phyloP scores from a whole-genome alignment of 108 stramenopile genomes.

The Skeletonema tropicum region DNA sequence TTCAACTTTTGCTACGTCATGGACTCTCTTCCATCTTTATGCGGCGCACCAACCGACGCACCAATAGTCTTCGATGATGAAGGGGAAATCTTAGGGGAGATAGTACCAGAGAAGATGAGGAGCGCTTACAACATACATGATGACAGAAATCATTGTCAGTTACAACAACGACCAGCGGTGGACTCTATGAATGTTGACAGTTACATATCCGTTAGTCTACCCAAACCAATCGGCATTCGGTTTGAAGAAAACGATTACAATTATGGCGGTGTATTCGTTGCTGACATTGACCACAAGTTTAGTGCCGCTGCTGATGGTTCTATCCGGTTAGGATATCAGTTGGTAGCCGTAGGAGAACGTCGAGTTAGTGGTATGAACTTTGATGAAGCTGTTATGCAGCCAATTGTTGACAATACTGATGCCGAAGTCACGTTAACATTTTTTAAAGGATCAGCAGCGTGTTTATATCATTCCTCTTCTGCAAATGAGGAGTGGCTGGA shows the following conservation, averaged over 20 bases:
- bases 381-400: conserved; percentile 63
- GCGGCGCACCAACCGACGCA: not conserved
- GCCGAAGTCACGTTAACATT: conserved; percentile 54
- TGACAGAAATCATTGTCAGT: too few species aligned
- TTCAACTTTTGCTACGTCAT: not conserved
- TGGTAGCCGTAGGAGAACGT: conserved; percentile 64
- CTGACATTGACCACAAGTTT: conserved; percentile 59
- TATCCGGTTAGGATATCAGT: conserved; percentile 64
- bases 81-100: too few species aligned
- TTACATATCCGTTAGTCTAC: conserved; percentile 59
- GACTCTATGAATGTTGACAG: conserved; percentile 74
- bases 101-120: too few species aligned
- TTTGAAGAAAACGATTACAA: conserved; percentile 82
- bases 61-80: too few species aligned
- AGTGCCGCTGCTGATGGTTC: conserved; percentile 50
- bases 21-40: not conserved
- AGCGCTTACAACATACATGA: too few species aligned
- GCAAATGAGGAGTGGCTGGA: conserved; percentile 70
- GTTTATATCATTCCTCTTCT: conserved; percentile 68
- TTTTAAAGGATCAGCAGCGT: conserved; percentile 64
- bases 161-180: conserved; percentile 14
- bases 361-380: conserved; percentile 64
- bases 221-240: conserved; percentile 82
- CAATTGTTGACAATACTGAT: conserved; percentile 61
- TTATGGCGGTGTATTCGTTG: conserved; percentile 75